Evolutionary conservation across 73 alveolate species (phyloP).

Genomic region (Tetrahymena thermophila): DNA sequence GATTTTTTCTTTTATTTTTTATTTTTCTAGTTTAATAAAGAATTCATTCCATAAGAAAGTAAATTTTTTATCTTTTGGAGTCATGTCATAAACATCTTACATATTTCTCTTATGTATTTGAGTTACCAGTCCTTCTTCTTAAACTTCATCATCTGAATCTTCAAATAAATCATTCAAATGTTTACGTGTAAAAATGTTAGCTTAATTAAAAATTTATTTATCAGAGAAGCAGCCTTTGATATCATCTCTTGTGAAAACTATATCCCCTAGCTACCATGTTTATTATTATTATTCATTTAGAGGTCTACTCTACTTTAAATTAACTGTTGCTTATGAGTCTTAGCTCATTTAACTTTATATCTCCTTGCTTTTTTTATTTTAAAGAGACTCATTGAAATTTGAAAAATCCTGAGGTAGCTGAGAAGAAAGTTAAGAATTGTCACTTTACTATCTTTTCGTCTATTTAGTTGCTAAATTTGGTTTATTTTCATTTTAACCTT

Average conservation of each 20-base stretch:
- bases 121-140: neutral
- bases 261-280: neutral
- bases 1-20: neutral
- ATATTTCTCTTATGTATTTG: neutral
- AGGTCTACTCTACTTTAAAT: neutral
- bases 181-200: neutral
- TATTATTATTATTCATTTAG: neutral
- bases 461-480: neutral
- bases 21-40: neutral
- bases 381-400: neutral
- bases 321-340: neutral
- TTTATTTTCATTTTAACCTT: neutral
- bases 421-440: neutral
- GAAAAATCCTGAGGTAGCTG: neutral
- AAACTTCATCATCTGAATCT: neutral
- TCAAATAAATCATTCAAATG: neutral
- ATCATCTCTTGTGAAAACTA: neutral
- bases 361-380: neutral
- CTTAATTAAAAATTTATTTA: neutral
- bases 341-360: neutral
- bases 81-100: neutral
- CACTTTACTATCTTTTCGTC: neutral
- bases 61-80: neutral
- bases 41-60: neutral
- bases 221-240: neutral